Evolutionary conservation across 768 basidiomycete genomes (phyloP), one percentile per base, ranked within the genome.

Genomic region (Botryobasidium botryosum): DNA sequence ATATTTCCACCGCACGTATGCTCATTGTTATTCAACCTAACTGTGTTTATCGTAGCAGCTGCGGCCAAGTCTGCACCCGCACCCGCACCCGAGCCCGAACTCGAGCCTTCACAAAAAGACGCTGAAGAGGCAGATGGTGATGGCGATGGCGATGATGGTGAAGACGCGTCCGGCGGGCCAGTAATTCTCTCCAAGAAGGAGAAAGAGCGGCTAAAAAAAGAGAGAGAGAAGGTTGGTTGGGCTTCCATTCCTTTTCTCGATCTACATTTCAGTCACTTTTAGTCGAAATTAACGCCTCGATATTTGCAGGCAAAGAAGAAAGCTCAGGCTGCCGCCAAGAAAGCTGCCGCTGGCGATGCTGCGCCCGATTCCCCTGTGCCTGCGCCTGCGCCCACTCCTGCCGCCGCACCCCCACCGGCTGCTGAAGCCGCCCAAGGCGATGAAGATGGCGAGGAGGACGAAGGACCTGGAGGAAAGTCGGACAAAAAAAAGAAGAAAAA

Each of bases 141-240:
- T 25, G 68, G 40, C 23, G 65, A 56, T 17, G 61, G 60, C 10
- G 69, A 66, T 18, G 71, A 64, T 20, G 74, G 68, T 5, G 76
- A 57, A 1, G 69, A 51, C 4, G 67, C 70, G 25, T 76, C 69
- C 41, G 62, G 61, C 40, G 83, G 73, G 12, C 65, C 66, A 3
- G 77, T 79, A 61, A 58, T 92, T 26, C 62, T 94, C 28, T 78
- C 80, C 15, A 96, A 96, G 66, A 94, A 92, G 60, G 86, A 97
- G 68, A 96, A 96, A 64, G 91, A 96, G 60, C 79, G 79, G 59
- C 66, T 92, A 49, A 96, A 97, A 74, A 97, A 96, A 65, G 91
- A 96, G 63, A 75, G 77, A 42, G 90, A 94, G 66, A 94, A 94
- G 79, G 88, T 79, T 28, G 39, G 55, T 35, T 45, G 32, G 32